A percentile compares a stretch with the other conserved stretches of the same genome.
Conservation (phyloP, 345 rosid species). For the Dipteronia sinensis region DNA sequence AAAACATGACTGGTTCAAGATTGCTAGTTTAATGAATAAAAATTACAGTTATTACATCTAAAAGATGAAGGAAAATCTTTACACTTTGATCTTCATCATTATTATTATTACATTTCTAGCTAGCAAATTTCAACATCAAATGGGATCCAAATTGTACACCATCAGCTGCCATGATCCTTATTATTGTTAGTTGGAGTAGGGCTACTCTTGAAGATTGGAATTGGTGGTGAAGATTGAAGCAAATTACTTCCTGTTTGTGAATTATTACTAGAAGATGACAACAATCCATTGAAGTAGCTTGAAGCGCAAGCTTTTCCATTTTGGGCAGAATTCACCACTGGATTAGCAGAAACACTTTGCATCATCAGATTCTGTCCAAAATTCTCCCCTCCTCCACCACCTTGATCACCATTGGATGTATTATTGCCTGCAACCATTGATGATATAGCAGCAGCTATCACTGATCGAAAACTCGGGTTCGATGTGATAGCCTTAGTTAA, state of each 20-base stretch:
- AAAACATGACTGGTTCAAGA: slow-evolving; percentile 1
- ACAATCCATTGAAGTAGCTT: slow-evolving; percentile 48
- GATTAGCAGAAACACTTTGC: slow-evolving; percentile 1
- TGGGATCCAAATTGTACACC: neutral
- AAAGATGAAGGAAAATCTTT: neutral
- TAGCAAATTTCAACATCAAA: neutral
- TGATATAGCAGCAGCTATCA: slow-evolving; percentile 72
- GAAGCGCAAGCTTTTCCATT: slow-evolving; percentile 51
- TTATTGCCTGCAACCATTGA: slow-evolving; percentile 50
- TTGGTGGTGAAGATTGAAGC: slow-evolving; percentile 39
- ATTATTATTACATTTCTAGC: neutral
- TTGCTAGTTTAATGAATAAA: neutral
- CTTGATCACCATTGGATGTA: neutral
- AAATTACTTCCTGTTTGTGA: slow-evolving; percentile 28
- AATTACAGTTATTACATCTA: neutral
- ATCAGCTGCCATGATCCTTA: slow-evolving; percentile 48
- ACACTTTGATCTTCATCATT: slow-evolving; percentile 13
- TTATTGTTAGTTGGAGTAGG: slow-evolving; percentile 33
- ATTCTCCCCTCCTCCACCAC: slow-evolving; percentile 26
- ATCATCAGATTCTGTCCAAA: slow-evolving; percentile 17
- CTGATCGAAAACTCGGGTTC: slow-evolving; percentile 65
- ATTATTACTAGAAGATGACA: slow-evolving; percentile 32
- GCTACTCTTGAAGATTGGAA: slow-evolving; percentile 49
- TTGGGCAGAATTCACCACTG: slow-evolving; percentile 12
- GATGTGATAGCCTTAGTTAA: slow-evolving; percentile 67